Percentiles rank a stretch among this genome's conserved stretches.
phyloP scores from a whole-genome alignment of 306 rosid species.

The Lablab purpureus region DNA sequence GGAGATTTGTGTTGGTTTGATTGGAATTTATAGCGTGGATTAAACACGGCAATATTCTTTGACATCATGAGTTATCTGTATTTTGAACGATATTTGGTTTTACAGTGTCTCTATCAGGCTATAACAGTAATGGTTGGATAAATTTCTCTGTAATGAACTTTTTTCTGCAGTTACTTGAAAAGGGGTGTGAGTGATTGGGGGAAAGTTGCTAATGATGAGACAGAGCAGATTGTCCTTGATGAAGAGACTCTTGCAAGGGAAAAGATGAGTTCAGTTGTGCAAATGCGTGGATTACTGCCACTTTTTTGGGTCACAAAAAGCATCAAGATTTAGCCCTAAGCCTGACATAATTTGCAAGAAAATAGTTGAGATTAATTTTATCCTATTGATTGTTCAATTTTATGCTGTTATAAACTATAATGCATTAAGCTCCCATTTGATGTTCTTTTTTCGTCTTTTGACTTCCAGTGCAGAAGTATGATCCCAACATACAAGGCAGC shows the following conservation, averaged over 20 bases:
- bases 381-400: slow-evolving; percentile 33
- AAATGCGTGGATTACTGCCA: slow-evolving; percentile 98
- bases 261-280: slow-evolving; percentile 97
- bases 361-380: slow-evolving; percentile 38
- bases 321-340: slow-evolving; percentile 93
- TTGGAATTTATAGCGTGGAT: slow-evolving; percentile 29
- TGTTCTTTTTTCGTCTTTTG: slow-evolving; percentile 15
- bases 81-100: slow-evolving; percentile 25
- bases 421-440: slow-evolving; percentile 18
- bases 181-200: slow-evolving; percentile 98
- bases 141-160: slow-evolving; percentile 32
- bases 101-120: slow-evolving; percentile 27
- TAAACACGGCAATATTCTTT: slow-evolving; percentile 22
- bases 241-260: slow-evolving; percentile 92
- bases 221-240: slow-evolving; percentile 94
- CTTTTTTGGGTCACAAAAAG: slow-evolving; percentile 99
- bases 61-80: slow-evolving; percentile 23
- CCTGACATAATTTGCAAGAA: slow-evolving; percentile 90
- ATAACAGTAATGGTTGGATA: slow-evolving; percentile 15
- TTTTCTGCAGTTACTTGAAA: slow-evolving; percentile 78
- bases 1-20: slow-evolving; percentile 25
- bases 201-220: slow-evolving; percentile 98
- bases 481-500: slow-evolving; percentile 95
- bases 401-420: not conserved
- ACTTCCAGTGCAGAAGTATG: slow-evolving; percentile 91